phyloP scores from a whole-genome alignment of 768 basidiomycete genomes.

The Arthromyces matolae region DNA sequence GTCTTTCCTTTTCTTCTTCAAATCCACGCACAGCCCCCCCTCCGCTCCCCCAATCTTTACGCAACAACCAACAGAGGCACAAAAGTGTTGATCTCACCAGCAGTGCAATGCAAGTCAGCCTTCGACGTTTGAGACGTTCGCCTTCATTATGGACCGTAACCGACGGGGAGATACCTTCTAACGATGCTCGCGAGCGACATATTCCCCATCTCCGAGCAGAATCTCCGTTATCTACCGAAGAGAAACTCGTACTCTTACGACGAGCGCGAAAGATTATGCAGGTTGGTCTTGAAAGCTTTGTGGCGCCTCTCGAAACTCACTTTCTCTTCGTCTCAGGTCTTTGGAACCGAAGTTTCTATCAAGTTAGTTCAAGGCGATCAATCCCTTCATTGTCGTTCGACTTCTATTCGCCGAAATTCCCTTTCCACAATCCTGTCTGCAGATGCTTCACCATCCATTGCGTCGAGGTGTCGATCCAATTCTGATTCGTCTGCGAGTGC shows the following conservation, averaged over 20 bases:
- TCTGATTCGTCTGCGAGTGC: conserved; percentile 11
- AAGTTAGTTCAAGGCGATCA: conserved; percentile 29
- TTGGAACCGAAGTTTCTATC: conserved; percentile 46
- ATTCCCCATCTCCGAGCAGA: conserved; percentile 10
- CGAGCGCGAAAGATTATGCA: conserved; percentile 50
- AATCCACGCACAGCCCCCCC: background rate
- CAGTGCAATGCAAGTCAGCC: conserved; percentile 10
- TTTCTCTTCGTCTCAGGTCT: conserved; percentile 32
- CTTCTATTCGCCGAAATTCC: conserved; percentile 8
- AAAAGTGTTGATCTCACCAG: conserved; percentile 11
- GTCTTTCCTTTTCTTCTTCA: too few relatives aligned
- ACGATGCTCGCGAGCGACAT: conserved; percentile 2
- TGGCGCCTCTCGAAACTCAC: conserved; percentile 1
- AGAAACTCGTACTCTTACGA: conserved; percentile 38
- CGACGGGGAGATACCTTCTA: background rate
- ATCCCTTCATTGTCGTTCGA: background rate
- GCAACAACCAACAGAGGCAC: conserved; percentile 3
- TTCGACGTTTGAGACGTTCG: conserved; percentile 15
- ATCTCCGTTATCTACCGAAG: conserved; percentile 16
- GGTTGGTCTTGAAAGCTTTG: conserved; percentile 26
- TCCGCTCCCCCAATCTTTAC: background rate
- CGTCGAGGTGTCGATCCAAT: conserved; percentile 12
- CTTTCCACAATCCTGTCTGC: conserved; percentile 9
- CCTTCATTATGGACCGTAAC: conserved; percentile 9
- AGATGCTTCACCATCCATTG: conserved; percentile 1